Evolutionary conservation across 2,329 filamentous ascomycete species (phyloP), one percentile per base, ranked within the genome.

Genomic region (Pseudocercospora vitis): DNA sequence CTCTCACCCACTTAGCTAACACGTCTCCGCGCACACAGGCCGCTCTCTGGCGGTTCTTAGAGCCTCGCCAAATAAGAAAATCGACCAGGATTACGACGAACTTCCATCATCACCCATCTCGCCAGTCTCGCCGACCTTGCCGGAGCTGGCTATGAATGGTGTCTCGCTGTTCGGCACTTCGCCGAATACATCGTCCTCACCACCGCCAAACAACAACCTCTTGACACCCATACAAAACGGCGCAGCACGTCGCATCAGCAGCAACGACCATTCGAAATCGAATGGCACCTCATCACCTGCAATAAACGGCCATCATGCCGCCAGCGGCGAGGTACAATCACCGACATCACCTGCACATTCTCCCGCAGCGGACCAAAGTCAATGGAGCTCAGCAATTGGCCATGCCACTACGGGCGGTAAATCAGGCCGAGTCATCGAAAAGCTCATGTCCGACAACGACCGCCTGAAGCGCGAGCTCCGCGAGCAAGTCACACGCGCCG

Each of bases 371-470:
- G 53, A 56, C 24, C 42, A 49, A n/a, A 32, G 21, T 4, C 65
- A 68, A 68, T 86, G 84, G 82, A 85, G 86, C 65, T 83, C 83
- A 24, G 84, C 84, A 2, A 80, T 88, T 40, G 85, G 85, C 61
- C 85, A 86, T 19, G 56, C 56, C 6, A 84, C 83, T 2, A 73
- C 87, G 2, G 58, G 58, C 16, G 87, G 87, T 37, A 90, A 90
- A 74, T 89, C 85, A 7, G 87, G 87, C 7, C 79, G 86, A 28
- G 87, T 90, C 48, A 92, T 94, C 70, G 89, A 94, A 72, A 83
- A 84, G 66, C 80, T 94, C 50, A 88, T 90, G 67, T 85, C 85
- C 49, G 88, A 92, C 67, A 91, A 91, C 62, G 88, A 92, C 65
- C 80, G 84, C 33, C 76, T 92, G 40, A 88, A 88, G 63, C 81